Base-by-base conservation (phyloP, 1,284 basidiomycete species). In the Ceratobasidium theobromae region DNA sequence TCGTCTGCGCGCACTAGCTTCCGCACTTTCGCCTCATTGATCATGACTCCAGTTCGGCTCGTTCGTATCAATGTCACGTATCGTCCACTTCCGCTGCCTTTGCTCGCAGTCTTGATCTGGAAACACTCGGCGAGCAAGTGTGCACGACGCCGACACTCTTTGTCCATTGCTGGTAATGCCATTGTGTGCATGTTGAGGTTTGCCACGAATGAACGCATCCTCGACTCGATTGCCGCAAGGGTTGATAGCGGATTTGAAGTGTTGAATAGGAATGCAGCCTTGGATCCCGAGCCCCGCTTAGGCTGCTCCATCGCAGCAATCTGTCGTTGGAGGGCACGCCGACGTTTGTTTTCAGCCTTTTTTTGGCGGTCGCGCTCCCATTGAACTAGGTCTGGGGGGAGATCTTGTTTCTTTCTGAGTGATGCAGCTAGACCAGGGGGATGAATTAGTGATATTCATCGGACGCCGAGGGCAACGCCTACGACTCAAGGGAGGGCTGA, bases 291-390 rank as follows among this genome's bases (percentile, higher is more conserved):
- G 8, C 65, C 66, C 30, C 68, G 51, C 41, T 62, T 57, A 4
- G 84, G 85, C 0, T 75, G 74, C 53, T 83, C 79, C 14, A 87
- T 77, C 27, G 82, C 82, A 1, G 81, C 84, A 2, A 76, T 75
- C 25, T 79, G 72, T 6, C 83, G 77, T 67, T 79, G 77, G 14
- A 77, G 72, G 1, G 81, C 82, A 2, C 92, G 85, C 40, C 82
- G 80, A 3, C 79, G 81, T 75, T 93, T 95, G 74, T 81, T 78
- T 67, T 86, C 86, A 0, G 91, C 91, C 76, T 96, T 97, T 77
- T 86, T 89, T 60, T 80, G 77, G 1, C 92, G 87, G 73, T 96
- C 94, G 57, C 82, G 82, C 67, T 86, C 83, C 93, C 93, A 96
- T 70, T 88, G 88, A 0, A 77, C 82, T 68, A 97, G 80, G 8